Base-by-base conservation (phyloP, 805 yeast genomes). In the Teunomyces cretensis region DNA sequence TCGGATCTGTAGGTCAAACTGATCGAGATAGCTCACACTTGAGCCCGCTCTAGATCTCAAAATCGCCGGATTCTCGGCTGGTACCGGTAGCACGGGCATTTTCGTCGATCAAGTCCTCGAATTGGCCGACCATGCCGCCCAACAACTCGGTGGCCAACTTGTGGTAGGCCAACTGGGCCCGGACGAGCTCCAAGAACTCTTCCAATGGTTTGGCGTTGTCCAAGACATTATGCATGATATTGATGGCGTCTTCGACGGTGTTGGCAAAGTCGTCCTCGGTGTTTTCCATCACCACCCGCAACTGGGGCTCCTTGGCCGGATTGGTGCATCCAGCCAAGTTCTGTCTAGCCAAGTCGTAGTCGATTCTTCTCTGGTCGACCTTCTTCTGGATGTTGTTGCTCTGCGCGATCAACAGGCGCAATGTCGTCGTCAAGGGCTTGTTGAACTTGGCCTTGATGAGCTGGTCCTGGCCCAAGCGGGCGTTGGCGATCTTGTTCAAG, bases 181-280 rank as follows among this genome's bases (percentile, higher is more conserved):
- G 76, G 45, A 84, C 79, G 54, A 88, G 76, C 61, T 84, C 89
- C 48, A 76, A 72, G 47, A 88, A 69, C 61, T 83, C 84, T 42
- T 80, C 76, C 53, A 86, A 73, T 13, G 90, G 85, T 54, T 81
- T 78, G 15, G 90, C 81, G 45, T 82, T 75, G 46, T 83, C 83
- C 53, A 88, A 78, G 24, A 86, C 91, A 60, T 84, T 83, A 70
- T 84, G 88, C 91, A 88, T 84, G 48, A 85, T 80, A 32, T 82
- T 72, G 44, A 88, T 88, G 32, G 96, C 94, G 58, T 86, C 94
- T 68, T 88, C 96, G 30, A 89, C 89, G 17, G 91, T 85, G 54
- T 86, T 88, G 39, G 94, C 96, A 64, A 88, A 88, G 58, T 86
- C 91, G 58, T 88, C 96, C 69, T 88, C 96, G 42, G 88, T 82